A percentile compares a stretch with the other conserved stretches of the same genome.
Evolutionary conservation across 2,329 filamentous ascomycete species (phyloP).

Genomic region (Aureobasidium mangrovei): DNA sequence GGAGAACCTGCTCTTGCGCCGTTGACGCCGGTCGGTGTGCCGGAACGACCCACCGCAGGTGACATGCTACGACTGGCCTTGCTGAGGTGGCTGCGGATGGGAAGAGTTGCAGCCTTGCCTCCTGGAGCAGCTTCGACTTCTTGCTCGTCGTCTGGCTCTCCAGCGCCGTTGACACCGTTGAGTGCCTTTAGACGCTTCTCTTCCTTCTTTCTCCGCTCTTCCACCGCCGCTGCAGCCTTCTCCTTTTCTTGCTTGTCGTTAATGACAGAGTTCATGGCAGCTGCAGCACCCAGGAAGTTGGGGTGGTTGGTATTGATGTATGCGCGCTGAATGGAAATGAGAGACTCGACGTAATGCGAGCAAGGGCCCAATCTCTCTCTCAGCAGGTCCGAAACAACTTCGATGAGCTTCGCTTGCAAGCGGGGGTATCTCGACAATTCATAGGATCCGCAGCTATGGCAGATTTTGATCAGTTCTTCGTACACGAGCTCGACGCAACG

Average conservation of each 20-base stretch:
- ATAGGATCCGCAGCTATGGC: conserved; percentile 93
- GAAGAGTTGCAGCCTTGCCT: conserved; percentile 45
- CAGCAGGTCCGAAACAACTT: conserved; percentile 92
- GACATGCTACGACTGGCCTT: conserved; percentile 71
- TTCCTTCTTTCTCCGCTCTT: conserved; percentile 80
- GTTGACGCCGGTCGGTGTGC: conserved; percentile 37
- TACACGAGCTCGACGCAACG: conserved; percentile 97
- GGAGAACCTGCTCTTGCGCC: conserved; percentile 55
- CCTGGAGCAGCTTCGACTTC: conserved; percentile 37
- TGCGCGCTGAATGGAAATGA: conserved; percentile 93
- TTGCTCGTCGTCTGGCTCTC: conserved; percentile 58
- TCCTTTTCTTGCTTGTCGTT: conserved; percentile 91
- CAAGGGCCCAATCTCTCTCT: conserved; percentile 85
- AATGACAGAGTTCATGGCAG: conserved; percentile 95
- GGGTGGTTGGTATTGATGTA: conserved; percentile 99
- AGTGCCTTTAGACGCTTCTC: conserved; percentile 75
- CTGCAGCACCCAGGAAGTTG: conserved; percentile 93
- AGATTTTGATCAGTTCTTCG: conserved; percentile 98
- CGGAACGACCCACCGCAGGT: conserved; percentile 55
- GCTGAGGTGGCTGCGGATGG: conserved; percentile 50
- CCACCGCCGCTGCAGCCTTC: conserved; percentile 66
- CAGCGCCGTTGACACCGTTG: conserved; percentile 63
- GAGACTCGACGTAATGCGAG: conserved; percentile 85
- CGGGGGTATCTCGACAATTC: conserved; percentile 88
- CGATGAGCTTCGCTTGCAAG: conserved; percentile 91